Evolutionary conservation across 345 rosid species (phyloP), one percentile per base, ranked within the genome.

Genomic region (Camelina sativa): DNA sequence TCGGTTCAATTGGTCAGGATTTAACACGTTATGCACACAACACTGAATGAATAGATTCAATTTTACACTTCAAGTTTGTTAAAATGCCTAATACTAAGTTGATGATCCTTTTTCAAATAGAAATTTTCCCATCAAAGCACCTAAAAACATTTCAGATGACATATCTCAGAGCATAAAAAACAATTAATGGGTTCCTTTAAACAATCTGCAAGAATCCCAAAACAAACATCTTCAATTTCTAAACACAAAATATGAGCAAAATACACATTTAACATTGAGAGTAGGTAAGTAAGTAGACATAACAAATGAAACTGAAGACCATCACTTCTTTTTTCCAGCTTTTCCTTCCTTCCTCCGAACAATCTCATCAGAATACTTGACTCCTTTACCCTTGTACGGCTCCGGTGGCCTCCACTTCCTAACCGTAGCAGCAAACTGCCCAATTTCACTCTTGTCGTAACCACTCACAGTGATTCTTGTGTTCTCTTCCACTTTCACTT

Each of bases 371-470:
- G 84, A 91, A 72, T 95, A 95, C 76, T 87, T 95, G 64, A 90
- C 92, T 56, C 99, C 99, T 81, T 95, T 95, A 56, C 97, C 97
- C 77, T 92, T 95, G 79, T 95, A 95, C 9, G 99, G 99, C 75
- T 95, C 97, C 0, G 99, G 97, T 6, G 99, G 97, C 59, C 97
- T 90, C 97, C 97, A 95, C 76, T 86, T 90, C 86, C 97, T 82
- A 58, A 91, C 62, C 2, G 91, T 79, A n/a, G 97, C 97, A 28
- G 99, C 97, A 53, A 92, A 95, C 81, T 90, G 90, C 30, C 97
- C 96, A 6, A 95, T 84, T 12, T 70, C 75, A 19, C 88, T 83
- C 74, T 90, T 92, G 66, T 92, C 97, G 0, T 80, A 88, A n/a
- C 98, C 99, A 25, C 89, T 82, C 16, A 95, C 85, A 0, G 79